These are phyloP conservation scores for Colletotrichum truncatum DNA, from an alignment of 2,329 filamentous ascomycete genomes.

Conservation along the genomic window DNA sequence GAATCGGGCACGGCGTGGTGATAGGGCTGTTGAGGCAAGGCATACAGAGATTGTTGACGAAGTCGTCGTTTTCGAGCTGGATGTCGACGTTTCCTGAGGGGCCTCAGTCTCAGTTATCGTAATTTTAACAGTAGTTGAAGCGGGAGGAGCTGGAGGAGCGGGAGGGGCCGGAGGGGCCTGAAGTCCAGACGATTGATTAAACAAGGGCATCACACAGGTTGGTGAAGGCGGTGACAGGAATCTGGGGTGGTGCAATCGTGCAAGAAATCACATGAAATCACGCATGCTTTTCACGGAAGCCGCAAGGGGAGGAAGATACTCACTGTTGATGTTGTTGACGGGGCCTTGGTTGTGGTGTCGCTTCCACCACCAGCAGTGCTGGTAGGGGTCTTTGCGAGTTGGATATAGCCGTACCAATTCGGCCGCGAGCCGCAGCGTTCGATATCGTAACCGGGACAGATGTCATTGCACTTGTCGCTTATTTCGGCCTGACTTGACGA, in stretches of 20 bases:
- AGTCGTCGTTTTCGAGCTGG: slow-evolving; percentile 34
- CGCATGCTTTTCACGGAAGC: slow-evolving; percentile 11
- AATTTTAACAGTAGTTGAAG: slow-evolving; percentile 29
- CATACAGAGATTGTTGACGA: slow-evolving; percentile 31
- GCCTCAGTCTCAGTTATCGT: slow-evolving; percentile 40
- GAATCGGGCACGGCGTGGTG: slow-evolving; percentile 12
- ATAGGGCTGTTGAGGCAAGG: slow-evolving; percentile 17
- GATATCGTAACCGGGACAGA: slow-evolving; percentile 76
- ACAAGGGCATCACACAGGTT: slow-evolving; percentile 25
- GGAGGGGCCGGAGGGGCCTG: slow-evolving; percentile 36
- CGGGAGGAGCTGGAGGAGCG: slow-evolving; percentile 33
- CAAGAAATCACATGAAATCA: slow-evolving; percentile 30
- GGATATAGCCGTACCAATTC: slow-evolving; percentile 71
- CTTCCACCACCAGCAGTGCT: slow-evolving; percentile 55
- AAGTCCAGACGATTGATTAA: slow-evolving; percentile 33
- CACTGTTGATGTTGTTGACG: slow-evolving; percentile 34
- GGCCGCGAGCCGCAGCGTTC: slow-evolving; percentile 63
- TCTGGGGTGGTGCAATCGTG: not conserved
- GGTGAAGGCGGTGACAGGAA: slow-evolving; percentile 7
- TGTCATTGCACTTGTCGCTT: slow-evolving; percentile 59
- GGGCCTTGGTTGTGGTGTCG: slow-evolving; percentile 30
- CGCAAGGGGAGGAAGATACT: slow-evolving; percentile 2
- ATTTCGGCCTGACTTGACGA: slow-evolving; percentile 40
- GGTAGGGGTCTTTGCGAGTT: slow-evolving; percentile 60
- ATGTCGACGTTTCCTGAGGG: slow-evolving; percentile 46